phyloP scores from a whole-genome alignment of 108 stramenopile genomes.

The Pseudonitzschia delicatissima region DNA sequence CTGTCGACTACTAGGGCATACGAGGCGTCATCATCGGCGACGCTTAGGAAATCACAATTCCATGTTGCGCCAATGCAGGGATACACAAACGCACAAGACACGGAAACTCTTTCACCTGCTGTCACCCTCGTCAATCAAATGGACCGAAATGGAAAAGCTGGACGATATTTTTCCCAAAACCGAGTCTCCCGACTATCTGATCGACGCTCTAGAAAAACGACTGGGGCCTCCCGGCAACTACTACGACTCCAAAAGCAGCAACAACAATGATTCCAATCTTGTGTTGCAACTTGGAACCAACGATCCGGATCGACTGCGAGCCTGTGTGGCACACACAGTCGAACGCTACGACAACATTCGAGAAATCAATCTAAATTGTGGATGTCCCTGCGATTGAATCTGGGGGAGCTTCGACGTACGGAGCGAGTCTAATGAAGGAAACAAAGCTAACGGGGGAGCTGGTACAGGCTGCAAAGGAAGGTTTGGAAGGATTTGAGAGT shows the following conservation, averaged over 20 bases:
- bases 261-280: slow-evolving; percentile 22
- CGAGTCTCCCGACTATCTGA: background rate
- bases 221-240: background rate
- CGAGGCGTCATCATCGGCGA: background rate
- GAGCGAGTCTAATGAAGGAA: slow-evolving; percentile 51
- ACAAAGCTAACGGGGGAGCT: slow-evolving; percentile 30
- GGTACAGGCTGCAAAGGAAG: slow-evolving; percentile 20
- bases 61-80: slow-evolving; percentile 59
- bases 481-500: background rate
- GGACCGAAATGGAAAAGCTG: slow-evolving; percentile 64
- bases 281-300: slow-evolving; percentile 45
- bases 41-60: slow-evolving; percentile 13
- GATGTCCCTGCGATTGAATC: slow-evolving; percentile 49
- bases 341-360: slow-evolving; percentile 18
- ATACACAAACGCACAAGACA: slow-evolving; percentile 37
- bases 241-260: background rate
- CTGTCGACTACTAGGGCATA: background rate
- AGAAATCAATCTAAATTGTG: slow-evolving; percentile 56
- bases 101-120: slow-evolving; percentile 29
- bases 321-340: slow-evolving; percentile 24
- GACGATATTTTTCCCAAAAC: slow-evolving; percentile 33
- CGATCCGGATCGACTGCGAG: slow-evolving; percentile 22
- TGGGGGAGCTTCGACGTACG: slow-evolving; percentile 46
- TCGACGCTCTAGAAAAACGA: slow-evolving; percentile 8
- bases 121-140: slow-evolving; percentile 36